Conservation (phyloP, 2,329 filamentous ascomycete species). For the Cercospora sesami region DNA sequence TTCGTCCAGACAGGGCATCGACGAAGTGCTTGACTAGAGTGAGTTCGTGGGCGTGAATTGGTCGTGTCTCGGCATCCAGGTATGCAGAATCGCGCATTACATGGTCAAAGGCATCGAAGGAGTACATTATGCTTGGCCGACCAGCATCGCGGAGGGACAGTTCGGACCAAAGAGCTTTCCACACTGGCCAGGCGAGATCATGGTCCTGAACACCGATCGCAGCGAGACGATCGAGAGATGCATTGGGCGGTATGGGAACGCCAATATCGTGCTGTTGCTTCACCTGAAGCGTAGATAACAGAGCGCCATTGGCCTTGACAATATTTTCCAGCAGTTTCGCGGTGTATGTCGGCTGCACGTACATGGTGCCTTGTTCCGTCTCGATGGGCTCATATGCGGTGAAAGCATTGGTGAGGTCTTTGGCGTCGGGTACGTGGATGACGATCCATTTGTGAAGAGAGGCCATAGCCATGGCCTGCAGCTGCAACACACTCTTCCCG, state of each 20-base stretch:
- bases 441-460: constrained; percentile 86
- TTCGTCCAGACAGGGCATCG: constrained; percentile 65
- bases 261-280: constrained; percentile 59
- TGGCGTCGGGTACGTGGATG: constrained; percentile 84
- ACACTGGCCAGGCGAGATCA: constrained; percentile 76
- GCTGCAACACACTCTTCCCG: constrained; percentile 82
- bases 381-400: constrained; percentile 76
- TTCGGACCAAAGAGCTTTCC: constrained; percentile 79
- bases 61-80: constrained; percentile 66
- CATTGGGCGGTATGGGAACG: constrained; percentile 58
- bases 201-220: constrained; percentile 69
- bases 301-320: constrained; percentile 65
- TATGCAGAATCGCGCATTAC: constrained; percentile 80
- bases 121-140: constrained; percentile 68
- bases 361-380: constrained; percentile 54
- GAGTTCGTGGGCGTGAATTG: constrained; percentile 84
- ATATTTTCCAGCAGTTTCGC: constrained; percentile 73
- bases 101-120: constrained; percentile 76
- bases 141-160: constrained; percentile 52
- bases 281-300: constrained; percentile 59
- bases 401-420: constrained; percentile 76
- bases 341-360: constrained; percentile 76
- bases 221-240: constrained; percentile 67
- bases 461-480: constrained; percentile 81
- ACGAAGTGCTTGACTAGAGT: constrained; percentile 72